These are phyloP conservation scores for Parsonsia alboflavescens DNA, from an alignment of 257 asterid genomes.

Conservation along the genomic window DNA sequence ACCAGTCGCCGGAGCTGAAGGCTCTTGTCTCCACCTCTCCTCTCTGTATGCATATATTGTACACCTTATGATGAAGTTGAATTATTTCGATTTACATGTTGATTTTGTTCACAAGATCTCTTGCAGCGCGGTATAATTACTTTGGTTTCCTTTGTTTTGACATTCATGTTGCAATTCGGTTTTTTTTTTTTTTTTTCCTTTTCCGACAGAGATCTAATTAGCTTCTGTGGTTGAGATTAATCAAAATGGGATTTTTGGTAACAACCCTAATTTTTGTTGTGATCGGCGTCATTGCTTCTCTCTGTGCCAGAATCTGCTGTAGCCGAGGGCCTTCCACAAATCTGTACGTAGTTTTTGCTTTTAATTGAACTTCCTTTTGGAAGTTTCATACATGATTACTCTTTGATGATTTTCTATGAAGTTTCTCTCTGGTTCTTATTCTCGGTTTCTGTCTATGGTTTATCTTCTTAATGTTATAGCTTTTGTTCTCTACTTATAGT, in stretches of 20 bases:
- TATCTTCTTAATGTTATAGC: background rate
- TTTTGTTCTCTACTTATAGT: background rate
- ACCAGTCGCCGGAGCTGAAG: conserved; percentile 16
- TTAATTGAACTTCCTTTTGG: background rate
- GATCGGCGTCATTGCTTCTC: conserved; percentile 72
- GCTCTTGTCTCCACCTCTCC: background rate
- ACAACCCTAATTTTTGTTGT: conserved; percentile 66
- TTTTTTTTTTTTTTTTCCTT: background rate
- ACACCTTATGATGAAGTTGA: background rate
- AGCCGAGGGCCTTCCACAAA: conserved; percentile 92
- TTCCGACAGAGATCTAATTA: background rate
- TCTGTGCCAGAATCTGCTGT: conserved; percentile 79
- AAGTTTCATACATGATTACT: background rate
- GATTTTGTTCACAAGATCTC: background rate
- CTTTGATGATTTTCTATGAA: background rate
- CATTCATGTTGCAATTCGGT: background rate
- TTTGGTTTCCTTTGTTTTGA: background rate
- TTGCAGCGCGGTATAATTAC: too few species aligned
- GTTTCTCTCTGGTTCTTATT: background rate
- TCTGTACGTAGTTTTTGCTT: conserved; percentile 51
- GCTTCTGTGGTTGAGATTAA: conserved; percentile 7
- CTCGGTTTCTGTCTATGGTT: background rate
- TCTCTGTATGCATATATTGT: too few species aligned
- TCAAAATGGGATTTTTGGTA: conserved; percentile 73
- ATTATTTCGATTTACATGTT: background rate